phyloP scores from a whole-genome alignment of 768 basidiomycete species.

The Macrolepiota dolichaula region DNA sequence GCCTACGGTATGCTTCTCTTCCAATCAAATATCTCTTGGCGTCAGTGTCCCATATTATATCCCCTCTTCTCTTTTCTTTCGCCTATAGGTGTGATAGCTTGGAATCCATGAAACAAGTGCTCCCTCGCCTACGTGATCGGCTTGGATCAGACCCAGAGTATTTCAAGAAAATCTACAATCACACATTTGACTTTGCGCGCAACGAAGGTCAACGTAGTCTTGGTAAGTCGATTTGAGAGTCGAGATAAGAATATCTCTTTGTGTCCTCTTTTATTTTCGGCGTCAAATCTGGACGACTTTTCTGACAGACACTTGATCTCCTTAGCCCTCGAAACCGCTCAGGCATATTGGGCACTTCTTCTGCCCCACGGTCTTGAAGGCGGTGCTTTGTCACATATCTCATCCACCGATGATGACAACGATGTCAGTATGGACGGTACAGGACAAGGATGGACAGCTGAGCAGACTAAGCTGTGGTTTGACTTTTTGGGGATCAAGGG shows the following conservation, averaged over 20 bases:
- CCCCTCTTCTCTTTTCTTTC: neutral
- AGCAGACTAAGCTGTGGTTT: constrained; percentile 72
- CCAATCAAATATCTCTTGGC: neutral
- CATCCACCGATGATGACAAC: constrained; percentile 32
- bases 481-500: constrained; percentile 68
- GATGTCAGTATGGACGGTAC: constrained; percentile 46
- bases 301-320: neutral
- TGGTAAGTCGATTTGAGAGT: constrained; percentile 38
- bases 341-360: constrained; percentile 76
- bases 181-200: constrained; percentile 79
- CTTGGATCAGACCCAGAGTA: constrained; percentile 64
- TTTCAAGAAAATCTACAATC: constrained; percentile 76
- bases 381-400: constrained; percentile 53
- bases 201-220: constrained; percentile 77
- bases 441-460: constrained; percentile 55
- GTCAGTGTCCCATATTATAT: neutral
- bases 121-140: constrained; percentile 53
- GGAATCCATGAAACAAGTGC: constrained; percentile 50
- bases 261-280: neutral
- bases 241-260: neutral
- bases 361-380: constrained; percentile 68
- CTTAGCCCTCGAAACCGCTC: constrained; percentile 65
- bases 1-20: constrained; percentile 50
- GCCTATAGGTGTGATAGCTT: constrained; percentile 64
- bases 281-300: neutral